Conservation (phyloP, 2,329 filamentous ascomycete species). For the Trichoderma sp. region DNA sequence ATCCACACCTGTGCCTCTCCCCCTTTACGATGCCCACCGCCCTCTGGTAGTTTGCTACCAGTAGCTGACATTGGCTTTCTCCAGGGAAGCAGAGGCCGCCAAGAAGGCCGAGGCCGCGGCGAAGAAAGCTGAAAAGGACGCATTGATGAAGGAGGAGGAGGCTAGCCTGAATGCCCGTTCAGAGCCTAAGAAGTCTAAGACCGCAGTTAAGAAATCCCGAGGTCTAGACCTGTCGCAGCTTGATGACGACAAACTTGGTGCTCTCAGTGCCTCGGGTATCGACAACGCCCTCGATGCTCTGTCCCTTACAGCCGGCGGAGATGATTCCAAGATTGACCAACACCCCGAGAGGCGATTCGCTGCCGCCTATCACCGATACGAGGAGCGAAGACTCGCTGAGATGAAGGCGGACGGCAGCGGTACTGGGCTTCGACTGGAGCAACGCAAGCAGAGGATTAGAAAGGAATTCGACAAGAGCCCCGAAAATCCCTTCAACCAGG, state of each 20-base stretch:
- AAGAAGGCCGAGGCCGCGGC: slow-evolving; percentile 84
- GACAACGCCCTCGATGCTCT: slow-evolving; percentile 92
- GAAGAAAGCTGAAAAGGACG: slow-evolving; percentile 91
- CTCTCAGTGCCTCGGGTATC: slow-evolving; percentile 82
- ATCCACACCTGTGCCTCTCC: not conserved
- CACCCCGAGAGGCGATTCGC: slow-evolving; percentile 87
- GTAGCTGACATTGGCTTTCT: not conserved
- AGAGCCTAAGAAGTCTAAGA: slow-evolving; percentile 65
- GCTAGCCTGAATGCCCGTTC: slow-evolving; percentile 56
- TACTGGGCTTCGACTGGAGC: slow-evolving; percentile 72
- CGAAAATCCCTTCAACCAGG: slow-evolving; percentile 95
- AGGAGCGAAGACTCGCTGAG: slow-evolving; percentile 77
- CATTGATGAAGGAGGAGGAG: slow-evolving; percentile 80
- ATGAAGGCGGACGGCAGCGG: slow-evolving; percentile 77
- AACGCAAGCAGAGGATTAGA: slow-evolving; percentile 77
- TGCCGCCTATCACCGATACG: slow-evolving; percentile 78
- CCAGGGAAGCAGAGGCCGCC: slow-evolving; percentile 39
- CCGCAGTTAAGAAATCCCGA: slow-evolving; percentile 65
- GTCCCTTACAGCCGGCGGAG: slow-evolving; percentile 56
- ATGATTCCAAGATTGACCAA: slow-evolving; percentile 71
- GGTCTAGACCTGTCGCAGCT: slow-evolving; percentile 76
- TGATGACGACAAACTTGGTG: slow-evolving; percentile 58
- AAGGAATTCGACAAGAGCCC: slow-evolving; percentile 95
- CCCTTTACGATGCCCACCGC: not conserved
- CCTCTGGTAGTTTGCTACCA: not conserved